Base-by-base conservation (phyloP, 345 rosid genomes). In the Anastatica hierochuntica region DNA sequence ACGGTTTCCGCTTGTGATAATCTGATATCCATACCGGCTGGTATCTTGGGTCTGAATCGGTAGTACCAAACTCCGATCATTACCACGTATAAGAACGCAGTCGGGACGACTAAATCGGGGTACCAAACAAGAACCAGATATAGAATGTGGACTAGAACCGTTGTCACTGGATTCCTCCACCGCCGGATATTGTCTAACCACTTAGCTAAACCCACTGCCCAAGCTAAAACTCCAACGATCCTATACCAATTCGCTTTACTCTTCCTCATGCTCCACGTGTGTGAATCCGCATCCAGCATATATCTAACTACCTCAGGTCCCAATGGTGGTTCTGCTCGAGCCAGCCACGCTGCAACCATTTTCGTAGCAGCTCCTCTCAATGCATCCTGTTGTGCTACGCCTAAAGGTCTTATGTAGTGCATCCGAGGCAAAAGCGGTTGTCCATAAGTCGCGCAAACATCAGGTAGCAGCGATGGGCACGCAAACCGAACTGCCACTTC, bases 251-350 rank as follows among this genome's bases (percentile, higher is more conserved):
- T 88, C 0, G 95, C 88, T 62, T 81, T 92, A 53, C 98, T 84
- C 72, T 81, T 92, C 50, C 98, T 81, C 95, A 88, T 92, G 85
- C 98, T 92, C 98, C 98, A 92, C 1, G 83, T 20, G 6, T 92
- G 95, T 5, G 97, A 92, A 60, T 92, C 97, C 2, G 97, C 94
- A 63, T 92, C 98, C 74, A 92, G 50, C 97, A 92, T 85, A 72
- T 77, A 92, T 27, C 85, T 56, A 14, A 92, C 97, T 19, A 92
- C 95, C 67, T 92, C 98, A 0, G 73, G 77, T 12, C 95, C 97
- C 42, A 92, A 33, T 0, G 98, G 85, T 0, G 98, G 98, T 49
- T 92, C 98, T 2, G 97, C 87, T 50, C 96, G 63, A 0, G 70
- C 77, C 2, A 92, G 75, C 98, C 98, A 84, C 11, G 58, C 58